A percentile compares a stretch with the other conserved stretches of the same genome.
Conservation (phyloP, 2,329 filamentous ascomycete species). For the Fusarium secorum region DNA sequence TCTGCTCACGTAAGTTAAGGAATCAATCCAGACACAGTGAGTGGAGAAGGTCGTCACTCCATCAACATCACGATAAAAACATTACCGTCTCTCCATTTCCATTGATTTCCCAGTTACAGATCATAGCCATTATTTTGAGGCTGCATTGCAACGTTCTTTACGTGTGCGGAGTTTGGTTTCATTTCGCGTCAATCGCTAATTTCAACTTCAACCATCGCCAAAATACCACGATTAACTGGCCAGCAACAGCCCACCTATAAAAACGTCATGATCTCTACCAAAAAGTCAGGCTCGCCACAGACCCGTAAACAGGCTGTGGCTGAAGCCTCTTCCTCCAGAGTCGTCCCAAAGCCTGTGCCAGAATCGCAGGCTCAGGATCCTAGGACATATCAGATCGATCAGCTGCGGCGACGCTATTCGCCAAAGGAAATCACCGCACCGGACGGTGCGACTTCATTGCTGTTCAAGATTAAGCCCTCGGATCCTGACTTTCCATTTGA, state of each 20-base stretch:
- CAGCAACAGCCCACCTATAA: constrained; percentile 1
- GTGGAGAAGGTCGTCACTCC: constrained; percentile 32
- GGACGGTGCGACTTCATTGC: constrained; percentile 63
- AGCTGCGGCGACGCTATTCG: constrained; percentile 73
- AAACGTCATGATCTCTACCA: constrained; percentile 51
- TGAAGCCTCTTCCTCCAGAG: constrained; percentile 54
- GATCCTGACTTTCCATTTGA: constrained; percentile 88
- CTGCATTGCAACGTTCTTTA: not conserved
- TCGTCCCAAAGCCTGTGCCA: constrained; percentile 72
- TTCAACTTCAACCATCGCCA: not conserved
- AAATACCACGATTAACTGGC: constrained; percentile 5
- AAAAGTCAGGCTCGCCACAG: constrained; percentile 40
- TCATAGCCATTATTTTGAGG: not conserved
- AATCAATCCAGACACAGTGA: constrained; percentile 4
- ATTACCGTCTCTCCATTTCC: not conserved
- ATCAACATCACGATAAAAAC: constrained; percentile 28
- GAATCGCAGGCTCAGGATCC: constrained; percentile 71
- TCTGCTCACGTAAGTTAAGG: constrained; percentile 36
- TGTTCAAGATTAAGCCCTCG: constrained; percentile 73
- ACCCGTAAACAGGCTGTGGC: constrained; percentile 57
- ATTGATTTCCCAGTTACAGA: not conserved
- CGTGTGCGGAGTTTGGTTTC: constrained; percentile 18
- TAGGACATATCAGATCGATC: constrained; percentile 76
- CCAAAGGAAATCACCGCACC: constrained; percentile 54
- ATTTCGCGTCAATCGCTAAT: not conserved